Conservation (phyloP, 305 asterid species). For the Andrographis paniculata region DNA sequence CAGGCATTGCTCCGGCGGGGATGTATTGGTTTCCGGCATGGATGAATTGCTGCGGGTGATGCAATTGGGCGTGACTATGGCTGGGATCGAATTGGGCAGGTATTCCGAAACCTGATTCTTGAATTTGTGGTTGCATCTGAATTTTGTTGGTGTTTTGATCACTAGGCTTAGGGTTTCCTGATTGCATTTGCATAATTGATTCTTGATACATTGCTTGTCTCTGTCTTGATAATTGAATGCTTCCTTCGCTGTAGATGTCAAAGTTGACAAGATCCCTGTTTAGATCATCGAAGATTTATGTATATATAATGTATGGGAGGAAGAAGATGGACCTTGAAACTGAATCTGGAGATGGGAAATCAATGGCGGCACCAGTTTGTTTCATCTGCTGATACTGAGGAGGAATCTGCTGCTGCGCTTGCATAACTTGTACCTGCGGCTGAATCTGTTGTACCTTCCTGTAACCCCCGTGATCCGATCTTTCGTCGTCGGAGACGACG, state of each 20-base stretch:
- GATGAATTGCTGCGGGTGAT: slow-evolving; percentile 65
- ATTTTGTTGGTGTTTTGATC: slow-evolving; percentile 40
- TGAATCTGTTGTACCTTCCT: slow-evolving; percentile 44
- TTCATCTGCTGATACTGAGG: slow-evolving; percentile 54
- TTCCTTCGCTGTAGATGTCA: slow-evolving; percentile 61
- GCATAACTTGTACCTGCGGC: slow-evolving; percentile 35
- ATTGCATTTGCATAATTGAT: slow-evolving; percentile 40
- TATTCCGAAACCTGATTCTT: slow-evolving; percentile 52
- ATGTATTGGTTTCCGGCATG: slow-evolving; percentile 56
- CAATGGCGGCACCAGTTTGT: slow-evolving; percentile 34
- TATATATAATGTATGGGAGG: too few species aligned
- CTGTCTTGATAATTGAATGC: slow-evolving; percentile 63
- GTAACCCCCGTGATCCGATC: slow-evolving; percentile 70
- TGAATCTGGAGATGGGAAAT: slow-evolving; percentile 75
- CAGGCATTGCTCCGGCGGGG: slow-evolving; percentile 58
- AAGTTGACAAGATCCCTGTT: slow-evolving; percentile 10
- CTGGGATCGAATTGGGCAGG: slow-evolving; percentile 50
- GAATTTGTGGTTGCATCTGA: slow-evolving; percentile 59
- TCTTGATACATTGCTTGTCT: slow-evolving; percentile 64
- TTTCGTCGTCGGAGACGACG: slow-evolving; percentile 59
- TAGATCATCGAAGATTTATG: slow-evolving; percentile 18
- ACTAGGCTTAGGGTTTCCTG: slow-evolving; percentile 37
- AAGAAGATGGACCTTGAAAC: slow-evolving; percentile 88
- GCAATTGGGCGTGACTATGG: slow-evolving; percentile 62
- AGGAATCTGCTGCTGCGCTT: slow-evolving; percentile 31